A percentile compares a stretch with the other conserved stretches of the same genome.
Conservation (phyloP, 2,329 filamentous ascomycete genomes). For the Lasiodiplodia citricola region DNA sequence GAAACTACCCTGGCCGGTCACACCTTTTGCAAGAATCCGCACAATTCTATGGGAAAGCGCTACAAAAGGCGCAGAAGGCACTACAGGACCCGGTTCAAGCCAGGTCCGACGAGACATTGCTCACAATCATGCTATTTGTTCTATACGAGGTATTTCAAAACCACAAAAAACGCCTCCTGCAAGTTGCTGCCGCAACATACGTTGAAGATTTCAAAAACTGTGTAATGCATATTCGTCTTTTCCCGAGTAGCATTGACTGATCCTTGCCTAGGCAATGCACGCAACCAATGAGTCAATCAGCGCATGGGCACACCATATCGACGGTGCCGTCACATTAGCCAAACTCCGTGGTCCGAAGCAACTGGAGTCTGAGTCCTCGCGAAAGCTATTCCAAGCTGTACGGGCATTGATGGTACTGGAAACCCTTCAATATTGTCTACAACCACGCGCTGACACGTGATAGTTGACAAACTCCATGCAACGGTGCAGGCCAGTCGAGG, state of each 20-base stretch:
- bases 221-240: constrained; percentile 1
- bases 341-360: constrained; percentile 47
- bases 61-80: constrained; percentile 44
- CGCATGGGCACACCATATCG: constrained; percentile 47
- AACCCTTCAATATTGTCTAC: background rate
- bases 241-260: background rate
- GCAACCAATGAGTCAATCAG: constrained; percentile 43
- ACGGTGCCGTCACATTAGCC: constrained; percentile 47
- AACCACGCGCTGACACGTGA: constrained; percentile 8
- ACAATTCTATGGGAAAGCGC: constrained; percentile 44
- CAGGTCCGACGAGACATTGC: constrained; percentile 46
- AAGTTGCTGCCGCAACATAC: background rate
- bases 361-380: constrained; percentile 44
- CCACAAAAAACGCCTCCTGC: constrained; percentile 9
- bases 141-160: constrained; percentile 45
- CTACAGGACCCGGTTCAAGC: constrained; percentile 42
- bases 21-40: constrained; percentile 42
- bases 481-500: constrained; percentile 44
- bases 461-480: constrained; percentile 49
- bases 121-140: constrained; percentile 48
- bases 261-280: constrained; percentile 41
- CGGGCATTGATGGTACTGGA: constrained; percentile 47
- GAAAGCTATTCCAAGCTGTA: constrained; percentile 47
- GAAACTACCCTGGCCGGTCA: constrained; percentile 45
- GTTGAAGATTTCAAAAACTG: constrained; percentile 15